Conservation (phyloP, 1,284 basidiomycete genomes). For the Papiliotrema nemorosa region DNA sequence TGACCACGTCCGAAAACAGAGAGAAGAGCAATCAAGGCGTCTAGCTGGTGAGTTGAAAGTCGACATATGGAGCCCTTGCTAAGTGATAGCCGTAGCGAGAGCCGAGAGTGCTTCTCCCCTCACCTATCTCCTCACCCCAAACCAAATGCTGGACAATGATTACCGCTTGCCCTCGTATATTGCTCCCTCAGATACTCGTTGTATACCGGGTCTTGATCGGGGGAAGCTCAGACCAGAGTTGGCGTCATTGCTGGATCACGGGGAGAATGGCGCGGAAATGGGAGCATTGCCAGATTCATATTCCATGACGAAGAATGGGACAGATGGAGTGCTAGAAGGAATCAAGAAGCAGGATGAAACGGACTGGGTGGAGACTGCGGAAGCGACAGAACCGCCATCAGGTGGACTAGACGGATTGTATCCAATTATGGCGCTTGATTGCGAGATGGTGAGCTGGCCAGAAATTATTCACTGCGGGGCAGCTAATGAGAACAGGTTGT, state of each 20-base stretch:
- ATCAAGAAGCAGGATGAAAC: constrained; percentile 41
- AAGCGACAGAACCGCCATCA: constrained; percentile 38
- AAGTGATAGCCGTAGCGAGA: constrained; percentile 13
- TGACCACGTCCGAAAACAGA: constrained; percentile 65
- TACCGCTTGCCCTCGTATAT: constrained; percentile 80
- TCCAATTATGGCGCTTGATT: constrained; percentile 63
- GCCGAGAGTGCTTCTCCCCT: constrained; percentile 51
- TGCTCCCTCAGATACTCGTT: constrained; percentile 40
- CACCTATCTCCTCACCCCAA: constrained; percentile 67
- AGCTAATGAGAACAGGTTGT: constrained; percentile 8
- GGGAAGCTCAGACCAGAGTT: constrained; percentile 5
- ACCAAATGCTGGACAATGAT: constrained; percentile 86
- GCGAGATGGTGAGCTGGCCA: constrained; percentile 83
- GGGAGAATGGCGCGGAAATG: neutral
- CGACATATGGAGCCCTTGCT: neutral
- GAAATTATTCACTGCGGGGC: neutral
- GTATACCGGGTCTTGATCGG: constrained; percentile 28
- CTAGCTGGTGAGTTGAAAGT: constrained; percentile 23
- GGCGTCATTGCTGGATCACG: constrained; percentile 4
- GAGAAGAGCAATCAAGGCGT: constrained; percentile 51
- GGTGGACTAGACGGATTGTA: constrained; percentile 33
- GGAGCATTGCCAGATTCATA: neutral
- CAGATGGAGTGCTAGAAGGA: constrained; percentile 1
- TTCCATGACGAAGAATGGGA: neutral
- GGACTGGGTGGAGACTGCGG: constrained; percentile 66